These are phyloP conservation scores for Candida quercuum DNA, from an alignment of 805 yeast species.

Conservation along the genomic window DNA sequence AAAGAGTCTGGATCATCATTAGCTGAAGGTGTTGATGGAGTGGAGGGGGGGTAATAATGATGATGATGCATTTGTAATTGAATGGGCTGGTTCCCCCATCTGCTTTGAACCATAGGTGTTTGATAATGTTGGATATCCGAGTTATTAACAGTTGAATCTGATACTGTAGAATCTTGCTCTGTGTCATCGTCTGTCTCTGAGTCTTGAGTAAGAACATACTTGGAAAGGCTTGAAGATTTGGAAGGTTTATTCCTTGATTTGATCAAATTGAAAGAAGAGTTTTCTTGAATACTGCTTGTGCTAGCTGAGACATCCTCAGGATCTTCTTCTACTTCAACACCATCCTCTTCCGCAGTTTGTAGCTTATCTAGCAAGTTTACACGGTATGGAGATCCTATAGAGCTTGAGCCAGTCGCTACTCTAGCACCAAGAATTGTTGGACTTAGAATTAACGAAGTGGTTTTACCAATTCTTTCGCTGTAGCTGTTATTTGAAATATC, in stretches of 20 bases:
- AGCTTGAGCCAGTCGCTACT: constrained; percentile 17
- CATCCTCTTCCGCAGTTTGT: constrained; percentile 6
- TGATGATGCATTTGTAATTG: constrained; percentile 39
- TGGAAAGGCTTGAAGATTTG: constrained; percentile 11
- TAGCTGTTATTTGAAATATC: constrained; percentile 7
- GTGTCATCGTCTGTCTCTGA: constrained; percentile 5
- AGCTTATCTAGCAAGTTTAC: constrained; percentile 4
- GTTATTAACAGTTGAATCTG: constrained; percentile 2
- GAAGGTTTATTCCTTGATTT: constrained; percentile 10
- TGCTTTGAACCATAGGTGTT: constrained; percentile 8
- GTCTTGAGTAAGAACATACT: constrained; percentile 9
- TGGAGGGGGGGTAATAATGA: constrained; percentile 34
- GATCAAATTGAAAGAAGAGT: neutral
- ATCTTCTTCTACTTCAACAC: constrained; percentile 4
- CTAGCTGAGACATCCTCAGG: constrained; percentile 3
- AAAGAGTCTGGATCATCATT: constrained; percentile 10
- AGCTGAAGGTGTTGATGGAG: constrained; percentile 4
- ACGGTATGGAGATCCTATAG: constrained; percentile 8
- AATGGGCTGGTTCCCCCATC: constrained; percentile 17
- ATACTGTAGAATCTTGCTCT: constrained; percentile 2
- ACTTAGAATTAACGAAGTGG: constrained; percentile 9
- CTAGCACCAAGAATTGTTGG: constrained; percentile 25
- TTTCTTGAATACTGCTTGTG: neutral
- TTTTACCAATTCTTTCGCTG: constrained; percentile 1
- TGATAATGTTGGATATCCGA: constrained; percentile 3